phyloP scores from a whole-genome alignment of 805 yeast genomes.

The Grigorovia transvaalensis region DNA sequence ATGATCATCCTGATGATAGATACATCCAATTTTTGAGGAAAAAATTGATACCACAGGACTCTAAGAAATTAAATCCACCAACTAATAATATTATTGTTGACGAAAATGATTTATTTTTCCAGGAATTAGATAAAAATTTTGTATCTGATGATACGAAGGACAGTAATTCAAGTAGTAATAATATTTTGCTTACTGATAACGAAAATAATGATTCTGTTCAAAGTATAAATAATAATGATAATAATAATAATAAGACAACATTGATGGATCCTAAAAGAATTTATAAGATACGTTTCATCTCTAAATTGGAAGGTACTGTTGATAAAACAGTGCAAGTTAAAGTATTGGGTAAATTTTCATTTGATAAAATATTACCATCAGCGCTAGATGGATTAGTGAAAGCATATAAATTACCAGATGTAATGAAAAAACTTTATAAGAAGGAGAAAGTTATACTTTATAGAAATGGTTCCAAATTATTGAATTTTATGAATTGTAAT shows the following conservation, averaged over 20 bases:
- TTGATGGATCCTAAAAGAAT: slow-evolving; percentile 10
- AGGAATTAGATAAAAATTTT: slow-evolving; percentile 10
- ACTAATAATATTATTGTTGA: slow-evolving; percentile 5
- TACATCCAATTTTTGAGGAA: no score
- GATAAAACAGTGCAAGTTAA: slow-evolving; percentile 21
- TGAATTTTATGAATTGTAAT: slow-evolving; percentile 26
- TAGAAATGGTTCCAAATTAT: slow-evolving; percentile 20
- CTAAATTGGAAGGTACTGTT: slow-evolving; percentile 21
- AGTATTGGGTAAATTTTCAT: slow-evolving; percentile 21
- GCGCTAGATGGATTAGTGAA: slow-evolving; percentile 17
- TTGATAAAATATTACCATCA: slow-evolving; percentile 19
- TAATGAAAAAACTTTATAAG: slow-evolving; percentile 11
- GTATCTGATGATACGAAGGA: background rate
- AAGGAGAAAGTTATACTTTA: slow-evolving; percentile 18
- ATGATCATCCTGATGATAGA: no score
- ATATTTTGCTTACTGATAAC: background rate
- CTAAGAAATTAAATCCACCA: background rate
- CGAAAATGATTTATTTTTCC: slow-evolving; percentile 20
- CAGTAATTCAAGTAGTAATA: background rate
- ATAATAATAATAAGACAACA: no score
- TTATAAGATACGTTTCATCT: slow-evolving; percentile 19
- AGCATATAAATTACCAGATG: slow-evolving; percentile 13
- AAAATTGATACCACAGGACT: no score
- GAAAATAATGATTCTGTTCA: background rate
- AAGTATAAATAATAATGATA: no score